Base-by-base conservation (phyloP, 164 flowering plant genomes). In the Piper longum region DNA sequence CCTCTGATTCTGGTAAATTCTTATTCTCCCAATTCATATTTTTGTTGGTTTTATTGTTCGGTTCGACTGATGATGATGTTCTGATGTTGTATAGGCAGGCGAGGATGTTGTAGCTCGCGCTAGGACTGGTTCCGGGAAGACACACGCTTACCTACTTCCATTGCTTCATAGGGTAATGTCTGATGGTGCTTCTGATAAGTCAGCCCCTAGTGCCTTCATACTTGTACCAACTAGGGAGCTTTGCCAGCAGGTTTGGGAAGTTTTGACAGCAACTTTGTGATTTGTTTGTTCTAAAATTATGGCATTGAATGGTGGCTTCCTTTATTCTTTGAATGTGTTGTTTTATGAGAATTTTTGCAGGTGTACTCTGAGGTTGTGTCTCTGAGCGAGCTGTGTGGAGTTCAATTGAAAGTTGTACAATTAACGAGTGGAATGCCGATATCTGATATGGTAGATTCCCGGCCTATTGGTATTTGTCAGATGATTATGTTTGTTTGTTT, bases 81-180 rank as follows among this genome's bases (percentile, higher is more conserved):
- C 39, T 44, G 54, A 7, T 12, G 16, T 44, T 63, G 44, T 55
- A 12, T 42, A 93, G 98, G 84, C 86, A 82, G 99, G 99, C 4
- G 83, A 90, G 68, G 97, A 93, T 70, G 92, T 93, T 61, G 95
- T 95, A 44, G 96, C 96, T 3, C 74, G 87, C 43, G 97, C 97
- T 3, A 87, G 86, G 72, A 95, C 99, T 5, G 99, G 99, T 59
- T 91, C 99, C 2, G 99, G 99, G 16, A 95, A 95, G 74, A 95
- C 99, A 12, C 86, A 82, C 40, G 96, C 99, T 2, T 95, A 90
- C 63, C 83, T 95, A 8, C 88, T 95, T 39, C 99, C 99, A 2
- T 66, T 91, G 78, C 84, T 95, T 16, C 99, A 95, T 71, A 95
- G 87, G 77, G 80, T 91, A 18, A 82, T 88, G 54, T 64, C 81